These are phyloP conservation scores for Penicillium rolfsii DNA, from an alignment of 2,329 filamentous ascomycete genomes.

Conservation along the genomic window DNA sequence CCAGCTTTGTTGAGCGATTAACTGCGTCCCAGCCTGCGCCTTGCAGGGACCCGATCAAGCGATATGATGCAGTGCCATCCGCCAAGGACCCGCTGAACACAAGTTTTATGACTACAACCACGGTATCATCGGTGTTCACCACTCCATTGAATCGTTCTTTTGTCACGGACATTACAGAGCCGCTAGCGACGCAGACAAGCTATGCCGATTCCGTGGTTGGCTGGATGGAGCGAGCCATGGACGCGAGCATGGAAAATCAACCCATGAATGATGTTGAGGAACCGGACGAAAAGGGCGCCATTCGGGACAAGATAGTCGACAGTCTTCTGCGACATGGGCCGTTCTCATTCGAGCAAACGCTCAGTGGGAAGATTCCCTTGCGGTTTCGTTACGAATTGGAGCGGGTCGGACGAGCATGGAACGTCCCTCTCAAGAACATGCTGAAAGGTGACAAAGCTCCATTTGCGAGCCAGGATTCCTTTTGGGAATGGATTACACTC, in stretches of 20 bases:
- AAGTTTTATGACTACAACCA: conserved; percentile 32
- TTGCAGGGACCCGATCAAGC: conserved; percentile 8
- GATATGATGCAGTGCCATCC: conserved; percentile 24
- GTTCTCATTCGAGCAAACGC: conserved; percentile 37
- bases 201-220: conserved; percentile 34
- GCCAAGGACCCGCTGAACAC: conserved; percentile 14
- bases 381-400: conserved; percentile 46
- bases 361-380: conserved; percentile 35
- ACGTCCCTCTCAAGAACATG: conserved; percentile 34
- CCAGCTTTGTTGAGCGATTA: conserved; percentile 22
- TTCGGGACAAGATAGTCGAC: conserved; percentile 30
- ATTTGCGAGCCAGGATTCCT: conserved; percentile 33
- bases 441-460: conserved; percentile 31
- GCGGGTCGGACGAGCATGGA: conserved; percentile 38
- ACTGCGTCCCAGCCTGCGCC: conserved; percentile 12
- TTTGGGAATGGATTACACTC: conserved; percentile 39
- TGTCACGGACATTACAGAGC: conserved; percentile 34
- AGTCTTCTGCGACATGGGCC: conserved; percentile 40
- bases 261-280: not conserved
- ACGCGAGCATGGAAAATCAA: conserved; percentile 9
- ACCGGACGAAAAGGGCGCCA: conserved; percentile 18
- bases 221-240: conserved; percentile 19
- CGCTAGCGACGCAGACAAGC: conserved; percentile 30
- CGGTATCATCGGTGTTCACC: conserved; percentile 24
- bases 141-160: conserved; percentile 32